phyloP scores from a whole-genome alignment of 495 filamentous ascomycete species.

The Neurospora sp. region DNA sequence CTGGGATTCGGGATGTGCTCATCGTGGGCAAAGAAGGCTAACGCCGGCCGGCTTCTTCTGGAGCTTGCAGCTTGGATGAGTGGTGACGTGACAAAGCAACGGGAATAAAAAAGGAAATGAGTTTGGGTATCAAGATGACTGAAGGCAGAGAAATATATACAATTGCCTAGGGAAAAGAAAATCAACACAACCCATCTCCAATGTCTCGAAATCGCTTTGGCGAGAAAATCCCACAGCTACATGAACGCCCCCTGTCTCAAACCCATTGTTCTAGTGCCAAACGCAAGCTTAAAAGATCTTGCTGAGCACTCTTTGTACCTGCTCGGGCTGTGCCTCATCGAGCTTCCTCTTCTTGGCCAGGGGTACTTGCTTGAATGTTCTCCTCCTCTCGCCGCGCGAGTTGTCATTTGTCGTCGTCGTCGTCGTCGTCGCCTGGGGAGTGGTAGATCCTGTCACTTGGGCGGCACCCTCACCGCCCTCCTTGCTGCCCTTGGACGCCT shows the following conservation, averaged over 20 bases:
- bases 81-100: background rate
- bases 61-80: background rate
- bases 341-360: conserved; percentile 37
- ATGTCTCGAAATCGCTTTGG: background rate
- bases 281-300: conserved; percentile 56
- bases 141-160: background rate
- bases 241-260: background rate
- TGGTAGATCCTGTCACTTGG: conserved; percentile 9
- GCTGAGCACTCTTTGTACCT: conserved; percentile 67
- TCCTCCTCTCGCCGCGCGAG: conserved; percentile 26
- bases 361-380: conserved; percentile 66
- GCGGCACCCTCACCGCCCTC: conserved; percentile 16
- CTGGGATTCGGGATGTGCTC: background rate
- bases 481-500: conserved; percentile 47
- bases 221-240: background rate
- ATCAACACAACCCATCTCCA: background rate
- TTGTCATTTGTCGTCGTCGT: conserved; percentile 1
- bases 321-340: conserved; percentile 46
- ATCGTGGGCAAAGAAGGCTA: background rate
- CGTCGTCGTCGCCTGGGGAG: background rate
- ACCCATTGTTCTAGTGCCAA: background rate
- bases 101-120: background rate
- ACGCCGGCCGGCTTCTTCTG: background rate
- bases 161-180: background rate
- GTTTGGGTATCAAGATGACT: background rate